phyloP scores from a whole-genome alignment of 1,284 basidiomycete species.

The Cryptococcus wingfieldii region DNA sequence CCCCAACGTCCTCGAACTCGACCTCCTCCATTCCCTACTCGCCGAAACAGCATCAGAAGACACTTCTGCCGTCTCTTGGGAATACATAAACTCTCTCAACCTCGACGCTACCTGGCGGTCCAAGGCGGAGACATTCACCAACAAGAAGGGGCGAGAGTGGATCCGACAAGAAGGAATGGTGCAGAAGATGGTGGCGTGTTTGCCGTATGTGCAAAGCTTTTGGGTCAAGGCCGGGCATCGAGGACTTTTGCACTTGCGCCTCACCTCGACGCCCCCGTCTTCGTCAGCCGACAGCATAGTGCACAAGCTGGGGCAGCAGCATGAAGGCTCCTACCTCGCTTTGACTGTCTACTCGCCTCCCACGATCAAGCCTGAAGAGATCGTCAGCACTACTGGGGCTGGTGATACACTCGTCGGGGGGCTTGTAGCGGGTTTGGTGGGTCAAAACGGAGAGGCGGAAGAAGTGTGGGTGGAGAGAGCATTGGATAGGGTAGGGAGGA shows the following conservation, averaged over 20 bases:
- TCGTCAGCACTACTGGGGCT: constrained; percentile 79
- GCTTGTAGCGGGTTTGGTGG: constrained; percentile 49
- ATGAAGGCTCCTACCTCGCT: constrained; percentile 40
- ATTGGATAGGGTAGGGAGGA: constrained; percentile 28
- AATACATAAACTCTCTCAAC: constrained; percentile 58
- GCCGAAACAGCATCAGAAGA: neutral
- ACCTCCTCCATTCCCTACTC: constrained; percentile 57
- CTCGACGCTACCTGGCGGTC: constrained; percentile 62
- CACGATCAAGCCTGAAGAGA: constrained; percentile 48
- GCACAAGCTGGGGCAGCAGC: constrained; percentile 9
- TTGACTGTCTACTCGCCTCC: constrained; percentile 68
- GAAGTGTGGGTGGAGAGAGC: constrained; percentile 28
- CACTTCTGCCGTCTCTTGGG: constrained; percentile 10
- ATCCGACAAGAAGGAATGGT: constrained; percentile 63
- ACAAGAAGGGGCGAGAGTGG: constrained; percentile 56
- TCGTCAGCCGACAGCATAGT: constrained; percentile 1
- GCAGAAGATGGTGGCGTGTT: constrained; percentile 70
- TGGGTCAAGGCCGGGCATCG: constrained; percentile 74
- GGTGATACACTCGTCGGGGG: constrained; percentile 84
- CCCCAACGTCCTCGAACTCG: constrained; percentile 74
- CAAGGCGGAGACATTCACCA: constrained; percentile 61
- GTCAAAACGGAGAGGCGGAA: constrained; percentile 7
- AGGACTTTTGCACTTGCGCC: constrained; percentile 47
- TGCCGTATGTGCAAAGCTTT: constrained; percentile 74
- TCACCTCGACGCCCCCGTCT: constrained; percentile 2